Percentiles rank a stretch among this genome's conserved stretches.
Conservation (phyloP, 202 grass and related monocot genomes). For the Zoysia matrella region DNA sequence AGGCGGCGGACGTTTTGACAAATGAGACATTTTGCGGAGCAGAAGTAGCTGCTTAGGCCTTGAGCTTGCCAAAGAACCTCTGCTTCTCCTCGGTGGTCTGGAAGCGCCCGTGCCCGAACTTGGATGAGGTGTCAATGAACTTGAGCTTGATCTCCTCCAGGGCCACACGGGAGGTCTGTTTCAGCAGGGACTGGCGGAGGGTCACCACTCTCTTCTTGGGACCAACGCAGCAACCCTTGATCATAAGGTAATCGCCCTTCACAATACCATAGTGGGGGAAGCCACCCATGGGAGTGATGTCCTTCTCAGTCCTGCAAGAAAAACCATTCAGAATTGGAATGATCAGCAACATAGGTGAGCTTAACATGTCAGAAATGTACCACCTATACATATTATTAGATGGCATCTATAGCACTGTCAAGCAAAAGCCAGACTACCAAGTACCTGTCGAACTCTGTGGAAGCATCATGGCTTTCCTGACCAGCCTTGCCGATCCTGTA, state of each 20-base stretch:
- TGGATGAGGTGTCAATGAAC: too few species aligned
- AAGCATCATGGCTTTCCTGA: slow-evolving; percentile 61
- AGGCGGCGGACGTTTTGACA: not conserved
- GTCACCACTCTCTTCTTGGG: slow-evolving; percentile 43
- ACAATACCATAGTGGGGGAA: slow-evolving; percentile 92
- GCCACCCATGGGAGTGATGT: slow-evolving; percentile 73
- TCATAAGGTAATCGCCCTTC: slow-evolving; percentile 90
- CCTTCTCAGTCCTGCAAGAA: slow-evolving; percentile 33
- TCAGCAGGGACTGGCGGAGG: too few species aligned
- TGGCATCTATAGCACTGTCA: too few species aligned
- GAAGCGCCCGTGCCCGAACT: too few species aligned
- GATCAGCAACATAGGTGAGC: not conserved
- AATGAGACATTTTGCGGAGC: not conserved
- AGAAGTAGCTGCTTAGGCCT: slow-evolving; percentile 33
- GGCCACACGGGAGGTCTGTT: too few species aligned
- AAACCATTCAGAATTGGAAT: not conserved
- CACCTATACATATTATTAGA: too few species aligned
- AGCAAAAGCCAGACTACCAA: not conserved
- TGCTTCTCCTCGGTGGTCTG: too few species aligned
- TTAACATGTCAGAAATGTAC: too few species aligned
- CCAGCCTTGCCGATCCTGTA: slow-evolving; percentile 90
- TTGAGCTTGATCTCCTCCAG: too few species aligned
- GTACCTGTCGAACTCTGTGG: slow-evolving; percentile 85
- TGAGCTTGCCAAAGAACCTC: too few species aligned
- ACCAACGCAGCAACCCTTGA: slow-evolving; percentile 88